Evolutionary conservation across 2,329 filamentous ascomycete species (phyloP), one percentile per base, ranked within the genome.

Genomic region (Hymenoscyphus occultus): DNA sequence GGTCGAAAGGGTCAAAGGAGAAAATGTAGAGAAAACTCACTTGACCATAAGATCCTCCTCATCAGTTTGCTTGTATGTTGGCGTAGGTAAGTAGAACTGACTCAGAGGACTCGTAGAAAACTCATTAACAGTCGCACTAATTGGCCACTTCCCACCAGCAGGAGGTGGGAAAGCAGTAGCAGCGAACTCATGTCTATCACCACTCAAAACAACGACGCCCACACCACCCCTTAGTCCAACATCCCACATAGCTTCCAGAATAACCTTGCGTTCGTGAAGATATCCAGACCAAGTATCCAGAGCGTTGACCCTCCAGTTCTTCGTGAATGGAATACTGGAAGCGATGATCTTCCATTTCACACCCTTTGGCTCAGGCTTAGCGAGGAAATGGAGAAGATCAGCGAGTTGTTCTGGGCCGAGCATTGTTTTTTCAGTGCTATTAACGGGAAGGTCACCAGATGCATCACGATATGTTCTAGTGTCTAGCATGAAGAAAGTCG

Each of bases 201-300:
- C 95, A 16, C 90, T 95, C 12, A 99, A 81, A 13, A 98, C 82
- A 2, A 97, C 83, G 7, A 98, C 88, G 31, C 93, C 91, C 5
- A 90, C 81, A 6, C 91, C 90, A 5, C 86, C 85, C 1, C 79
- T 77, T 13, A 85, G 80, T n/a, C 91, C 89, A 0, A 90, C 88
- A 67, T 91, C 89, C 93, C 95, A 98, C 86, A 97, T 97, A 1
- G 92, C 91, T 76, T 97, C 90, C 14, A 99, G 87, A 32, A 98
- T 85, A 63, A 81, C 82, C 62, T 84, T 85, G 16, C 95, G 88
- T 80, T 99, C 95, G 59, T 83, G 80, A 1, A 97, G 82, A 77
- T 96, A 97, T 0, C 94, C 94, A 58, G 92, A 92, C 95, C 95
- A 99, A 0, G 95, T 98, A 75, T 99, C 95, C 67, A 89, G 83